Percentiles rank a stretch among this genome's conserved stretches.
phyloP scores from a whole-genome alignment of 208 protist species.

The Balamuthia mandrillaris region DNA sequence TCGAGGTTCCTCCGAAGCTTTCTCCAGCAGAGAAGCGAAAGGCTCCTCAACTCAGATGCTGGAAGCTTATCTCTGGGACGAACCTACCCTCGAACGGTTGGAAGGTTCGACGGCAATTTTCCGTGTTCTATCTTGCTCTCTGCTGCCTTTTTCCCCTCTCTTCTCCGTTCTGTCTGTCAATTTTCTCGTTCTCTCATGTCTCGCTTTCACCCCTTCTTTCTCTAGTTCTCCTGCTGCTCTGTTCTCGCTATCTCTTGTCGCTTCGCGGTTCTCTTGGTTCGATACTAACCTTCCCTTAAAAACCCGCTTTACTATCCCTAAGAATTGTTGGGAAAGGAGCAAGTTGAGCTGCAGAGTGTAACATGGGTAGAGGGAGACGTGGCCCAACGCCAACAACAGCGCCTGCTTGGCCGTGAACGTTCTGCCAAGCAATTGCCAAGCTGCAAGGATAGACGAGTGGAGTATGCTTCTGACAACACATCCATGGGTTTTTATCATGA shows the following conservation, averaged over 20 bases:
- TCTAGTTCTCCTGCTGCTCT: not conserved
- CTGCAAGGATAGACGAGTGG: not conserved
- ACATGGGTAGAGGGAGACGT: not conserved
- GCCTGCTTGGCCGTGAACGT: not conserved
- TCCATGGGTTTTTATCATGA: constrained; percentile 26
- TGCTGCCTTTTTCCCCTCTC: not conserved
- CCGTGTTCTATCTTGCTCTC: not conserved
- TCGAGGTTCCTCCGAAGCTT: too few relatives aligned
- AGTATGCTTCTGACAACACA: constrained; percentile 20
- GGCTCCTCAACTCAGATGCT: too few relatives aligned
- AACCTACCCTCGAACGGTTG: too few relatives aligned
- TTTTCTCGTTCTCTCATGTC: not conserved
- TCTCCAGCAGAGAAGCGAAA: too few relatives aligned
- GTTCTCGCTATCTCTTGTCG: not conserved
- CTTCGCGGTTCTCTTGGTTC: not conserved
- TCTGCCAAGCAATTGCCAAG: not conserved
- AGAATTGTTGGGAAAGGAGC: too few relatives aligned
- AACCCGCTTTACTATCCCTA: not conserved
- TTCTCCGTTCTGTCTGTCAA: not conserved
- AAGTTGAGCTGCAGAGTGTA: too few relatives aligned
- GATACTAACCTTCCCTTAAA: not conserved
- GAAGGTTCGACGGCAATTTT: too few relatives aligned
- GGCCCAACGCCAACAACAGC: not conserved
- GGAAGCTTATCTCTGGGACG: too few relatives aligned
- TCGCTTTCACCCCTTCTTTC: not conserved